Evolutionary conservation across 169 alveolate species (phyloP).

Genomic region (Plasmodium vivax): DNA sequence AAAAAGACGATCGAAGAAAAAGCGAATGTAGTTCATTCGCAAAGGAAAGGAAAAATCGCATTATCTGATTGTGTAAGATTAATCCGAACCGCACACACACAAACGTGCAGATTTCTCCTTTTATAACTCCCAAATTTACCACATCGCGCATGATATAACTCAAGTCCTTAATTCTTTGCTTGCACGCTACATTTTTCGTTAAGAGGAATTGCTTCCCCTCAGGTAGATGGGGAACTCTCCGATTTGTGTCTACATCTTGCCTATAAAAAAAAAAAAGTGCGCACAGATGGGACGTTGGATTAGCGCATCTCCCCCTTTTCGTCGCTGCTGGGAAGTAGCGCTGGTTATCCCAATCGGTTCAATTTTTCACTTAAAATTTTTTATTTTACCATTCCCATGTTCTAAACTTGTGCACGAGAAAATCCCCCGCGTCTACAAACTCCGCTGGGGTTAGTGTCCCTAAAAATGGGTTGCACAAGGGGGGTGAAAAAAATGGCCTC

Average conservation of each 20-base stretch:
- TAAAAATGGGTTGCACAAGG: slow-evolving; percentile 49
- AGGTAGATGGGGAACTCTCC: slow-evolving; percentile 76
- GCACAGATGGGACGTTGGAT: neutral
- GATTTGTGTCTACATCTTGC: slow-evolving; percentile 72
- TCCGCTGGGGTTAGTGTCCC: slow-evolving; percentile 79
- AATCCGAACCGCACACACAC: neutral
- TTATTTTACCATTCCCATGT: slow-evolving; percentile 81
- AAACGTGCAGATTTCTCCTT: neutral
- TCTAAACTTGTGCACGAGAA: slow-evolving; percentile 75
- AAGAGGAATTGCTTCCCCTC: slow-evolving; percentile 75
- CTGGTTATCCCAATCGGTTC: neutral
- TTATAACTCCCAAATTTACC: slow-evolving; percentile 1
- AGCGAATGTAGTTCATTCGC: neutral
- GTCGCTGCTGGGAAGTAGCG: neutral
- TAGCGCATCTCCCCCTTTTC: neutral
- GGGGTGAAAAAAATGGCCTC: neutral
- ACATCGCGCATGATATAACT: slow-evolving; percentile 42
- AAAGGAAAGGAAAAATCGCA: neutral
- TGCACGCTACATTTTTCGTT: slow-evolving; percentile 76
- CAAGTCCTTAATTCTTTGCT: slow-evolving; percentile 74
- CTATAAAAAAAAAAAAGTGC: neutral
- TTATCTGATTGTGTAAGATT: neutral
- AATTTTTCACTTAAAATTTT: neutral
- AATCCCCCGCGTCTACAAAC: slow-evolving; percentile 82
- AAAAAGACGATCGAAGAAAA: neutral